Evolutionary conservation across 2,329 filamentous ascomycete species (phyloP), one percentile per base, ranked within the genome.

Genomic region (Coniochaeta sp.): DNA sequence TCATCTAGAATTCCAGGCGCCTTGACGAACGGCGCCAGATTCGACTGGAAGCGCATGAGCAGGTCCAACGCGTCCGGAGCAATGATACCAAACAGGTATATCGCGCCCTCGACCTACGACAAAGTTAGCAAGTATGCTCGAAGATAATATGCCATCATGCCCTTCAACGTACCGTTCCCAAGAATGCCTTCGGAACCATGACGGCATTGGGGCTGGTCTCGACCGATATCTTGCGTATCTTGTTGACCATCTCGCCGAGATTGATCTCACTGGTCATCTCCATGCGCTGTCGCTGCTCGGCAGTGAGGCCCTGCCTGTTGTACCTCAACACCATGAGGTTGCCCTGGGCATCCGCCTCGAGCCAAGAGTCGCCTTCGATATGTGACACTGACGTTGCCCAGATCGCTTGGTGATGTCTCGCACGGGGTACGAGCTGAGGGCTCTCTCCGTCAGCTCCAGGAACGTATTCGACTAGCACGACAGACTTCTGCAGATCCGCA

Each of bases 241-340:
- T 84, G 70, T 99, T 99, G 60, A 98, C 91, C 83, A 95, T 91
- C 72, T 99, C 93, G 1, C 95, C 93, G 11, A 99, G 79, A 52
- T 89, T 86, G 64, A 98, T 85, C 73, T 97, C 93, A 62, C 89
- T 88, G 0, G 85, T 90, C 6, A 92, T 80, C 47, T 90, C 82
- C 65, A 98, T 76, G 31, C 86, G 81, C 57, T 82, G 82, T 62
- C 81, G 83, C 66, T 96, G 91, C 58, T 95, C 88, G 1, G 83
- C 81, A 0, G 87, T 91, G 1, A 91, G 87, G 0, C 89, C 91
- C 1, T 87, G 80, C 2, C 78, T 68, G 66, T 97, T 93, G 40
- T 87, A 84, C 58, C 85, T 81, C n/a, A 98, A 77, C 3, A 97
- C 86, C 59, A 93, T 78, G 3, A 99, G 73, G 66, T 99, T 98